phyloP scores from a whole-genome alignment of 2,329 filamentous ascomycete species.

The Teratosphaeria gauchensis region DNA sequence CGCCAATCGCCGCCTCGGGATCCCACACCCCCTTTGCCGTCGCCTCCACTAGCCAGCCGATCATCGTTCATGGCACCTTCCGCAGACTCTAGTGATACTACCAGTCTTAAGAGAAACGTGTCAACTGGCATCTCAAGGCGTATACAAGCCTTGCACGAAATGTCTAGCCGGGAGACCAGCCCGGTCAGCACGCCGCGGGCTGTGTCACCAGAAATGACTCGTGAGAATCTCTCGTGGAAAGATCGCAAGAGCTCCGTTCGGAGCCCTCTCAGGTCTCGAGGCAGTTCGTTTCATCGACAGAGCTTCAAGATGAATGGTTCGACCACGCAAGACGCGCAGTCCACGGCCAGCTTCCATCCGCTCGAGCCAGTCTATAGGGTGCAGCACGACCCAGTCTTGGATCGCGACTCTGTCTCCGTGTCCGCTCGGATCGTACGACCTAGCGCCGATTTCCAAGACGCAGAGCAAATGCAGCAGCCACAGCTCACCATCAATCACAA shows the following conservation, averaged over 20 bases:
- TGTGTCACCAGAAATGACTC: background rate
- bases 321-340: conserved; percentile 3
- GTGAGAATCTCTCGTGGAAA: background rate
- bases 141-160: conserved; percentile 84
- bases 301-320: conserved; percentile 7
- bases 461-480: conserved; percentile 38
- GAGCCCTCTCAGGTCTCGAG: conserved; percentile 9
- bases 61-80: background rate
- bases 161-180: conserved; percentile 29
- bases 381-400: conserved; percentile 26
- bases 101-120: conserved; percentile 57
- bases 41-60: background rate
- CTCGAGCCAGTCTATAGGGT: conserved; percentile 32
- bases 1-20: conserved; percentile 1
- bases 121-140: conserved; percentile 87
- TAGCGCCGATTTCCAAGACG: conserved; percentile 16
- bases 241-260: conserved; percentile 7
- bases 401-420: conserved; percentile 73
- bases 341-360: conserved; percentile 7
- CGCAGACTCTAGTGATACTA: background rate
- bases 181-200: conserved; percentile 1
- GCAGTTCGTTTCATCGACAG: conserved; percentile 11
- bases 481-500: conserved; percentile 55
- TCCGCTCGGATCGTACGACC: conserved; percentile 75
- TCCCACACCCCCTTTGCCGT: background rate